Conservation (phyloP, 2,329 filamentous ascomycete species). For the Monosporascus sp. region DNA sequence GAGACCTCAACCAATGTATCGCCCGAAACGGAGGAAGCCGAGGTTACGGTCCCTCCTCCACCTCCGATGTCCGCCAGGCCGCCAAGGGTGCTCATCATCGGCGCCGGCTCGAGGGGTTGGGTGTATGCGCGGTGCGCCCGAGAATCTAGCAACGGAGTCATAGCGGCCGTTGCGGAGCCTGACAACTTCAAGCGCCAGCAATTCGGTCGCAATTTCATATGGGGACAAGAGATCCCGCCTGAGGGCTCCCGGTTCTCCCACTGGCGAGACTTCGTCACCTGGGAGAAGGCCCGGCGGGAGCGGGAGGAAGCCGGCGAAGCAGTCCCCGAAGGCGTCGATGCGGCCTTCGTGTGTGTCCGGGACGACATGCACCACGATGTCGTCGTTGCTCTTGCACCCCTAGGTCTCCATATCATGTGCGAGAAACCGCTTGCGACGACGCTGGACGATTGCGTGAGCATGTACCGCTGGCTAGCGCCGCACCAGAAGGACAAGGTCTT, state of each 20-base stretch:
- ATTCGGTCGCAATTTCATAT: constrained; percentile 69
- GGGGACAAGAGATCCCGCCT: constrained; percentile 45
- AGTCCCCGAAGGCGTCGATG: constrained; percentile 53
- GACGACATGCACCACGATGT: constrained; percentile 87
- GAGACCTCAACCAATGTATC: constrained; percentile 4
- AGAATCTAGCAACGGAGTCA: constrained; percentile 58
- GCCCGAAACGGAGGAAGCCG: constrained; percentile 13
- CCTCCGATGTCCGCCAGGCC: constrained; percentile 42
- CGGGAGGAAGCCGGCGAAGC: constrained; percentile 42
- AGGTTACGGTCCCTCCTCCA: constrained; percentile 30
- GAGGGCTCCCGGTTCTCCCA: constrained; percentile 64
- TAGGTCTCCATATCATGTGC: constrained; percentile 79
- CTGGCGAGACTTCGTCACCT: constrained; percentile 73
- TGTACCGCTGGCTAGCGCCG: constrained; percentile 53
- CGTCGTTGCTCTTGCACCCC: constrained; percentile 64
- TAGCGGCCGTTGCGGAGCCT: constrained; percentile 79
- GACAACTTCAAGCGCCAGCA: constrained; percentile 67
- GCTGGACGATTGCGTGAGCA: constrained; percentile 69
- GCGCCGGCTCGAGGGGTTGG: constrained; percentile 73
- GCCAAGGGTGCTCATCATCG: constrained; percentile 71
- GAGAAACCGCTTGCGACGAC: constrained; percentile 90
- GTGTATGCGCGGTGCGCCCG: constrained; percentile 66
- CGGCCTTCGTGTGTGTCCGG: constrained; percentile 61
- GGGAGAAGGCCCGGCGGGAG: constrained; percentile 59
- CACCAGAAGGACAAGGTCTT: constrained; percentile 52